Evolutionary conservation across 257 asterid species (phyloP).

Genomic region (Solanum tarijense): DNA sequence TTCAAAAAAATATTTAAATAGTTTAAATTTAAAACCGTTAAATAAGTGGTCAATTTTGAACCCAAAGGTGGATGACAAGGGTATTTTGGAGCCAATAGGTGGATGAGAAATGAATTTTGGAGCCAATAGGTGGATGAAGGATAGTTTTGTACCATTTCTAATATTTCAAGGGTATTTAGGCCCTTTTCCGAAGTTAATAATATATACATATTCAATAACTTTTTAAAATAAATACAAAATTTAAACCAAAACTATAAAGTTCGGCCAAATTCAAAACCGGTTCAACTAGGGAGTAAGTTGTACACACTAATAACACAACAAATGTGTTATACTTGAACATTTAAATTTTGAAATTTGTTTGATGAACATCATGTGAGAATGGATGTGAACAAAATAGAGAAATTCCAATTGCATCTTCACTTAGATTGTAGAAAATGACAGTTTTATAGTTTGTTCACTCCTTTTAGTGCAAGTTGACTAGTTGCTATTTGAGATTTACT

Average conservation of each 20-base stretch:
- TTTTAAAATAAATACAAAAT: no score
- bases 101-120: no score
- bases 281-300: not conserved
- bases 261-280: not conserved
- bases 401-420: not conserved
- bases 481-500: not conserved
- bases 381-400: not conserved
- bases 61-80: no score
- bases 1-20: no score
- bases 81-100: no score
- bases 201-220: not conserved
- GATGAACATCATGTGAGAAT: not conserved
- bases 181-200: no score
- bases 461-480: not conserved
- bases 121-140: no score
- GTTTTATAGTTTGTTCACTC: not conserved
- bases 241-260: no score
- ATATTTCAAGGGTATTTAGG: no score
- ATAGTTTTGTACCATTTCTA: no score
- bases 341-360: not conserved
- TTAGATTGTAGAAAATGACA: not conserved
- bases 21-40: no score
- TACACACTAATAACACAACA: not conserved
- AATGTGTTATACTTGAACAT: not conserved
- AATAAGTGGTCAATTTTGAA: no score